A percentile compares a stretch with the other conserved stretches of the same genome.
Evolutionary conservation across 1,139 yeast species (phyloP).

Genomic region (Yamadazyma friedrichii): DNA sequence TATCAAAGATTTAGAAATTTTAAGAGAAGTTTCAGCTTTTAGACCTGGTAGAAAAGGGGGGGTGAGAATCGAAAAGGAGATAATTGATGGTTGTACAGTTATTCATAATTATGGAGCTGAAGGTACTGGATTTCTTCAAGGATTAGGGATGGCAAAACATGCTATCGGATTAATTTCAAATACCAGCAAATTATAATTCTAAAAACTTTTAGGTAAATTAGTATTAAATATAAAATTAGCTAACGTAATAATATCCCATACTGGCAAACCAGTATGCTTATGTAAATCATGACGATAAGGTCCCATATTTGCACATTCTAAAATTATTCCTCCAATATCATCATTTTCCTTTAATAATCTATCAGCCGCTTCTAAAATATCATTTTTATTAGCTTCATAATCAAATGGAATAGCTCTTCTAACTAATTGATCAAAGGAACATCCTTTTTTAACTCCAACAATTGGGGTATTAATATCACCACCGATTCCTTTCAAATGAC

Average conservation of each 20-base stretch:
- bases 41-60: slow-evolving; percentile 71
- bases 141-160: slow-evolving; percentile 58
- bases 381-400: slow-evolving; percentile 15
- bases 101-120: slow-evolving; percentile 75
- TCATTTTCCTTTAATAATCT: slow-evolving; percentile 14
- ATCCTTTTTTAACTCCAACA: slow-evolving; percentile 18
- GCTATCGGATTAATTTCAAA: slow-evolving; percentile 13
- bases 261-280: slow-evolving; percentile 15
- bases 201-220: slow-evolving; percentile 6
- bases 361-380: slow-evolving; percentile 13
- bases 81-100: slow-evolving; percentile 11
- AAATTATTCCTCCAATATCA: slow-evolving; percentile 22
- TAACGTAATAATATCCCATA: slow-evolving; percentile 23
- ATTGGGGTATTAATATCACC: slow-evolving; percentile 17
- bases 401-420: slow-evolving; percentile 21
- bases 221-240: slow-evolving; percentile 13
- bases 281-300: slow-evolving; percentile 21
- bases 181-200: too few species aligned
- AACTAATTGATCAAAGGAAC: slow-evolving; percentile 19
- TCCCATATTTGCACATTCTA: slow-evolving; percentile 29
- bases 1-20: slow-evolving; percentile 27
- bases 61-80: slow-evolving; percentile 48
- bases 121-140: slow-evolving; percentile 77
- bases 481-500: slow-evolving; percentile 27
- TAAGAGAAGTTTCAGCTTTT: slow-evolving; percentile 61